Base-by-base conservation (phyloP, 306 rosid genomes). In the Fagus sylvatica region DNA sequence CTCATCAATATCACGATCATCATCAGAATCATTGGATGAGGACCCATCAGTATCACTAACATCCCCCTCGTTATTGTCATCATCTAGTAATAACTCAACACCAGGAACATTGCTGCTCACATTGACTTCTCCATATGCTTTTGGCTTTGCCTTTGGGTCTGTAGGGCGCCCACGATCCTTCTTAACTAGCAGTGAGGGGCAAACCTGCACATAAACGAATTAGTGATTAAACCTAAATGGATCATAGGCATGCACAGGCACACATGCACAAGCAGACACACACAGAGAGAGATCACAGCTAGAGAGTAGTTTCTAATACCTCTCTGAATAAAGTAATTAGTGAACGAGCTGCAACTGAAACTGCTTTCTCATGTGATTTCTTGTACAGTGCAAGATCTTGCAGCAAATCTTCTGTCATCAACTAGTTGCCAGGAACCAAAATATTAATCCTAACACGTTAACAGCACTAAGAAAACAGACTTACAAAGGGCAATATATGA, bases 371-470 rank as follows among this genome's bases (percentile, higher is more conserved):
- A 83, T 87, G 98, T 12, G 97, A 89, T 73, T 94, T 94, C 93
- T 94, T 94, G 80, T 94, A 92, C 43, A 94, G 76, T 4, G 88
- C 97, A 89, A 94, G 98, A 81, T 92, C 98, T 90, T 90, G 97
- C 78, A 94, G 89, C 80, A 89, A 84, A 61, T 94, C 97, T 82
- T 92, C 97, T 13, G 90, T 89, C 98, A 94, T 94, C 78, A 94
- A 81, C 97, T 92, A 74, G 74, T 80, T 78, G 51, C 75, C 87
- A 82, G 67, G 79, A 80, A 67, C 54, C 76, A 78, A 82, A 70
- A 60, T 69, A 76, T 73, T 74, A 86, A 69, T 59, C 51, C 28
- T 7, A 69, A 42, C 48, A 42, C 48, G 9, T 42, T 42, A 42
- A 72, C 41, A 74, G 6, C 12, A 40, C 22, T 39, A 28, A 19